Conservation (phyloP, 2,329 filamentous ascomycete species). For the Lecanosticta acicola region DNA sequence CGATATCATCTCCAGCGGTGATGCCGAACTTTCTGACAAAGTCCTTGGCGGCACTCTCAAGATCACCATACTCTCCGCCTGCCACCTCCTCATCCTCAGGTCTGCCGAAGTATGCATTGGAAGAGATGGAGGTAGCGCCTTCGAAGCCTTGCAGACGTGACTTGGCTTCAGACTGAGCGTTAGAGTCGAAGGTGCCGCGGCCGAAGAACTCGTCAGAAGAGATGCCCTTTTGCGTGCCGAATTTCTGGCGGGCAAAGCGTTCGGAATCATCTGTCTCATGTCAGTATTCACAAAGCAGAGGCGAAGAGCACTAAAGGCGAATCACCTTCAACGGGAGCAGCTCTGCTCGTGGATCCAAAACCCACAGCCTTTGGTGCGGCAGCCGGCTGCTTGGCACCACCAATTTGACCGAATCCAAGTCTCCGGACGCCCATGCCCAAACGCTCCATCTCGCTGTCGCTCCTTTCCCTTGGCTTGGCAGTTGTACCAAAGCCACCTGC, state of each 20-base stretch:
- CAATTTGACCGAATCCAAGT: constrained; percentile 83
- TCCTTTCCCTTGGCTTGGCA: constrained; percentile 46
- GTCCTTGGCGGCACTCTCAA: constrained; percentile 91
- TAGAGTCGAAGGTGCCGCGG: constrained; percentile 77
- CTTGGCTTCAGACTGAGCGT: constrained; percentile 78
- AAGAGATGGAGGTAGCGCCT: constrained; percentile 85
- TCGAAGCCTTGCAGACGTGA: constrained; percentile 84
- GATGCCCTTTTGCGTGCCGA: constrained; percentile 89
- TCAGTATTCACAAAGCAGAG: not conserved
- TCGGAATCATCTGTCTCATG: constrained; percentile 62
- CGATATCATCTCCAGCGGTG: constrained; percentile 90
- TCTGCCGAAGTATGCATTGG: constrained; percentile 94
- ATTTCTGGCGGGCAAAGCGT: constrained; percentile 78
- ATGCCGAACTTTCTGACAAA: constrained; percentile 93
- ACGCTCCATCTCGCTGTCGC: constrained; percentile 74
- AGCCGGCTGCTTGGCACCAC: constrained; percentile 41
- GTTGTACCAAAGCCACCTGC: constrained; percentile 58
- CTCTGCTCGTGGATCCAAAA: constrained; percentile 67
- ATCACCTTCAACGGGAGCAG: constrained; percentile 59
- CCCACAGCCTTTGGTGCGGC: constrained; percentile 63
- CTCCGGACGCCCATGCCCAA: constrained; percentile 82
- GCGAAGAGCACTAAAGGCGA: constrained; percentile 5
- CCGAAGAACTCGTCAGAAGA: constrained; percentile 98
- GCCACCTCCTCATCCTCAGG: constrained; percentile 63
- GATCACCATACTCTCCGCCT: constrained; percentile 71